Percentiles rank a stretch among this genome's conserved stretches.
These are phyloP conservation scores for Chromera velia DNA, from an alignment of 73 alveolate genomes.

Conservation along the genomic window DNA sequence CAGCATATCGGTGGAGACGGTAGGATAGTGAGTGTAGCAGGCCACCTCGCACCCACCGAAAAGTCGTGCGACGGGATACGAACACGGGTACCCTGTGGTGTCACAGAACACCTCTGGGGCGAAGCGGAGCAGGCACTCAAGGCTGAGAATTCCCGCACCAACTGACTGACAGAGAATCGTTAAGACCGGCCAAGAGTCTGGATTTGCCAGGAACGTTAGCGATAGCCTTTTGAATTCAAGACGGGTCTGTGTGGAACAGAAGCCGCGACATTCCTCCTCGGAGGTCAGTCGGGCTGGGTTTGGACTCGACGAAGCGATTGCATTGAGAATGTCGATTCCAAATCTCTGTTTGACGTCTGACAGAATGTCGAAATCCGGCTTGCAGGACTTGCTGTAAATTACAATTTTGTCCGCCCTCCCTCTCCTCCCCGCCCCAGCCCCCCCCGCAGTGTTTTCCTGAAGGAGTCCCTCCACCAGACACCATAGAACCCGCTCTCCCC, in stretches of 20 bases:
- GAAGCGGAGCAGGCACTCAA: constrained; percentile 63
- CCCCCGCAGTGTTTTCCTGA: background rate
- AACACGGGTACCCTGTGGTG: constrained; percentile 83
- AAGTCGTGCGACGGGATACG: constrained; percentile 62
- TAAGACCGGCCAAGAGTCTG: too few species aligned
- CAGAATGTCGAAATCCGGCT: background rate
- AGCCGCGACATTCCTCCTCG: too few species aligned
- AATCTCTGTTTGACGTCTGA: background rate
- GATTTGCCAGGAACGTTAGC: too few species aligned
- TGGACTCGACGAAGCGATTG: too few species aligned
- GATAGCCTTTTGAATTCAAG: too few species aligned
- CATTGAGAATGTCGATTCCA: background rate
- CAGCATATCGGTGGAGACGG: constrained; percentile 77
- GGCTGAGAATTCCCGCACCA: constrained; percentile 52
- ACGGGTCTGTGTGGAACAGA: too few species aligned
- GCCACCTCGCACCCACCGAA: constrained; percentile 30
- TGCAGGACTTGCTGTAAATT: constrained; percentile 17
- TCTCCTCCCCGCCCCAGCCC: constrained; percentile 26
- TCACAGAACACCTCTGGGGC: constrained; percentile 79
- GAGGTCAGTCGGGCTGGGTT: too few species aligned
- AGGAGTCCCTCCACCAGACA: constrained; percentile 12
- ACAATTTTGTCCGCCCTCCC: constrained; percentile 35
- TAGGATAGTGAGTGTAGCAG: constrained; percentile 91
- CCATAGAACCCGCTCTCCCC: constrained; percentile 78
- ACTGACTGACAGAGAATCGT: constrained; percentile 74